phyloP scores from a whole-genome alignment of 2,329 filamentous ascomycete genomes.

The Pestalotiopsis sp. region DNA sequence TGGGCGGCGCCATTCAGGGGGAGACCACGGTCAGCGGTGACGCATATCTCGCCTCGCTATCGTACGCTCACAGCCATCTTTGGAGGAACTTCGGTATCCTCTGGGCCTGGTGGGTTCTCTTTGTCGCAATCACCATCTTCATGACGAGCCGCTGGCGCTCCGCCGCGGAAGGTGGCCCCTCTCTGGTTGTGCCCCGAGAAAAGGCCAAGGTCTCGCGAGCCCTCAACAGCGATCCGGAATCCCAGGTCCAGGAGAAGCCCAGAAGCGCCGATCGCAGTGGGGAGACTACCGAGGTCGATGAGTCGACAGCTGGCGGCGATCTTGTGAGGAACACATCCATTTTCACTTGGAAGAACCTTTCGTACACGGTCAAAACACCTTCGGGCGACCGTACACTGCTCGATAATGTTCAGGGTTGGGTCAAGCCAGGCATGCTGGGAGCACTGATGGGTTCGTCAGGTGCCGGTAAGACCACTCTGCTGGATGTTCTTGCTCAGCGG shows the following conservation, averaged over 20 bases:
- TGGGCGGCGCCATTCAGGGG: constrained; percentile 54
- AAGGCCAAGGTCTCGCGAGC: constrained; percentile 39
- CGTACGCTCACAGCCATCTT: constrained; percentile 50
- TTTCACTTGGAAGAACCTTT: constrained; percentile 74
- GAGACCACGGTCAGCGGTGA: constrained; percentile 53
- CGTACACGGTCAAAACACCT: constrained; percentile 66
- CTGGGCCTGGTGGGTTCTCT: constrained; percentile 64
- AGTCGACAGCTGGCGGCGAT: constrained; percentile 24
- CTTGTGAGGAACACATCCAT: constrained; percentile 65
- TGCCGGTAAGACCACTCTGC: constrained; percentile 81
- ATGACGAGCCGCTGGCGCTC: constrained; percentile 58
- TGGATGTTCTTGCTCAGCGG: constrained; percentile 79
- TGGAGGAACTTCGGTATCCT: constrained; percentile 64
- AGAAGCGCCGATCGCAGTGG: constrained; percentile 12
- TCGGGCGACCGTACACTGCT: constrained; percentile 67
- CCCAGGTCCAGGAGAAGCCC: constrained; percentile 24
- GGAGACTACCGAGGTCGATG: constrained; percentile 13
- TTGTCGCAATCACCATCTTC: constrained; percentile 57
- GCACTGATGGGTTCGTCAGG: constrained; percentile 81
- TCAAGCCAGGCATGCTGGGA: constrained; percentile 76
- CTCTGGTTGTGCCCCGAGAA: constrained; percentile 63
- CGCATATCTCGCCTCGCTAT: constrained; percentile 56
- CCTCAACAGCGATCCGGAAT: constrained; percentile 49
- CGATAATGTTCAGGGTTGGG: constrained; percentile 80
- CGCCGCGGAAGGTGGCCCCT: constrained; percentile 49